Percentiles rank a stretch among this genome's conserved stretches.
Evolutionary conservation across 2,329 filamentous ascomycete genomes (phyloP).

Genomic region (Venturiaceae sp.): DNA sequence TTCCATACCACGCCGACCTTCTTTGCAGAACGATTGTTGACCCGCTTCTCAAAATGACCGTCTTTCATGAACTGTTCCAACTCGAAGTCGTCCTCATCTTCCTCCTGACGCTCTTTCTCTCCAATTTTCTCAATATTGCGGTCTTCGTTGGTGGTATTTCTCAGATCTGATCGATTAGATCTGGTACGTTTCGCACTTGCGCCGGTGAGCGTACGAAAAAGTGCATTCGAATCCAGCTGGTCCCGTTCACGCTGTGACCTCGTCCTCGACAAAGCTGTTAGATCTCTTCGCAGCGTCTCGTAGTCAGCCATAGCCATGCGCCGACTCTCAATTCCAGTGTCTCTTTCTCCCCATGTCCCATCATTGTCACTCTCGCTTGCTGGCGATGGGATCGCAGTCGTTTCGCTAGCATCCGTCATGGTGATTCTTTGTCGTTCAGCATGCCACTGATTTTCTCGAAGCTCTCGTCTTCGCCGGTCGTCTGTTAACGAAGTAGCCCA

Average conservation of each 20-base stretch:
- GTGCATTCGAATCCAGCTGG: neutral
- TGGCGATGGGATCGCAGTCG: neutral
- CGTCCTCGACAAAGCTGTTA: conserved; percentile 33
- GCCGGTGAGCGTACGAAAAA: neutral
- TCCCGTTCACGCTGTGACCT: neutral
- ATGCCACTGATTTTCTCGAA: conserved; percentile 4
- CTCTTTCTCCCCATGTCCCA: conserved; percentile 55
- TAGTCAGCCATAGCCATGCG: conserved; percentile 49
- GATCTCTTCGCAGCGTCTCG: conserved; percentile 44
- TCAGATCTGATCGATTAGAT: neutral
- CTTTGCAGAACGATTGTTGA: conserved; percentile 59
- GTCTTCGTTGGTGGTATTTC: conserved; percentile 10
- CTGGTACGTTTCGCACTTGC: neutral
- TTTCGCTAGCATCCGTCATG: neutral
- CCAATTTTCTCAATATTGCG: conserved; percentile 17
- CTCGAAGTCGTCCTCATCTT: conserved; percentile 52
- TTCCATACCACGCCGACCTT: conserved; percentile 61
- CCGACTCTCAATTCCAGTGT: conserved; percentile 43
- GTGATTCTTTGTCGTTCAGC: neutral
- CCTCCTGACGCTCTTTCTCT: conserved; percentile 23
- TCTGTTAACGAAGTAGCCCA: neutral
- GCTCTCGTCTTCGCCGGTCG: neutral
- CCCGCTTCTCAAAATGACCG: conserved; percentile 66
- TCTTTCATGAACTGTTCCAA: conserved; percentile 62
- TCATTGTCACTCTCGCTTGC: conserved; percentile 22